Evolutionary conservation across 768 basidiomycete genomes (phyloP), one percentile per base, ranked within the genome.

Genomic region (Xerocomus spinulosus): DNA sequence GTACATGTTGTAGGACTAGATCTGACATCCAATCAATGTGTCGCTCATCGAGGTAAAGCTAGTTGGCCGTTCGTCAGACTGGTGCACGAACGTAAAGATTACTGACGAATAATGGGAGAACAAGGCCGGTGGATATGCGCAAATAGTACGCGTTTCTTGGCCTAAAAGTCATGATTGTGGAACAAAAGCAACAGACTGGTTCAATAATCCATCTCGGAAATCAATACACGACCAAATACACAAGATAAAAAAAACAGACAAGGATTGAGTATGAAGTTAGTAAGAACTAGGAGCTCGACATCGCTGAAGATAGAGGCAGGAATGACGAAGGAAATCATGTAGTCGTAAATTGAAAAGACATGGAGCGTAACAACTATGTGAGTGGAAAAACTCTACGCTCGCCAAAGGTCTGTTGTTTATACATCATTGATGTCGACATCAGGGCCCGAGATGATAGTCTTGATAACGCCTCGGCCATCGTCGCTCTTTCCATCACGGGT

Each of bases 21-120:
- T 95, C 92, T 6, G 85, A 82, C 92, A 96, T 95, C 93, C 93
- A 96, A 46, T 82, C 75, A 14, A 88, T 67, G 70, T 96, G 93
- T 10, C 81, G 78, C 53, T 90, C 89, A 60, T 96, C 93, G 24
- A 96, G 79, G 66, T 93, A 94, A 4, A 93, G 69, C 84, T 87
- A 52, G 44, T 29, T 8, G 42, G 39, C 46, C 9, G 37, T 49
- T 33, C 48, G 58, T 50, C 33, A 49, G 44, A 21, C 33, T 30
- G 37, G 25, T 10, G 34, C 37, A 25, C 42, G 24, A 32, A 39
- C 9, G 23, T 34, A 37, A 28, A 20, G 21, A 14, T 48, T 12
- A 61, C 77, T 64, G 53, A 84, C 87, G 70, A 91, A 92, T 48
- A 92, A 66, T 3, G 92, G 92, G n/a, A 94, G 65, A 13, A 90